Base-by-base conservation (phyloP, 768 basidiomycete species). In the Suillus clintonianus region DNA sequence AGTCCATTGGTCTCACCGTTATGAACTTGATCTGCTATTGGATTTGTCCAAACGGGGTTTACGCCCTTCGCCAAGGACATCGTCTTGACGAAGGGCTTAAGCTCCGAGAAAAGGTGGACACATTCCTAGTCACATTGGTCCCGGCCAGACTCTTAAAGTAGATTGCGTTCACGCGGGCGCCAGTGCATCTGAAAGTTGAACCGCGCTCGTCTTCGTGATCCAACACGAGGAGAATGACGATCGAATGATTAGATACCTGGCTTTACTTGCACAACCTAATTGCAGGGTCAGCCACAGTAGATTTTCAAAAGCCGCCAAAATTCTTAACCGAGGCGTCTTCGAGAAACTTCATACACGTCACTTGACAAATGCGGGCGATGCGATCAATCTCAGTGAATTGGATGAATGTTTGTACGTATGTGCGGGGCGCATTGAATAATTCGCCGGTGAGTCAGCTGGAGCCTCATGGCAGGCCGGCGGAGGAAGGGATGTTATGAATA, bases 221-320 rank as follows among this genome's bases (percentile, higher is more conserved):
- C 30, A 34, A 58, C 43, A 14, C 9, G 22, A 60, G 5, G 34
- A 60, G 14, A 45, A 50, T 5, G 59, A 50, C 45, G 30, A 55
- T 6, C 37, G 30, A 22, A 27, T 15, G 22, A 57, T 8, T 8
- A 80, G 89, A 77, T 71, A 95, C 92, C 92, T 93, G 41, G 94
- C 91, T 81, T 97, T 96, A 69, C 91, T 92, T 59, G 94, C 94
- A 68, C 93, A 94, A 69, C 96, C 94, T 90, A 11, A n/a, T 19
- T 11, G 30, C n/a, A 32, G 2, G 30, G 17, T 19, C 27, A 6
- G 30, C 27, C 27, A 42, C 41, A 42, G 41, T 17, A 42, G 6
- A 42, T 17, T 32, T 51, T 51, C 17, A 17, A 30, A 4, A 19
- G 10, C 30, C 15, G 30, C 50, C 17, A 32, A 19, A 5, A 30